phyloP scores from a whole-genome alignment of 169 alveolate genomes.

The Cryptosporidium baileyi region DNA sequence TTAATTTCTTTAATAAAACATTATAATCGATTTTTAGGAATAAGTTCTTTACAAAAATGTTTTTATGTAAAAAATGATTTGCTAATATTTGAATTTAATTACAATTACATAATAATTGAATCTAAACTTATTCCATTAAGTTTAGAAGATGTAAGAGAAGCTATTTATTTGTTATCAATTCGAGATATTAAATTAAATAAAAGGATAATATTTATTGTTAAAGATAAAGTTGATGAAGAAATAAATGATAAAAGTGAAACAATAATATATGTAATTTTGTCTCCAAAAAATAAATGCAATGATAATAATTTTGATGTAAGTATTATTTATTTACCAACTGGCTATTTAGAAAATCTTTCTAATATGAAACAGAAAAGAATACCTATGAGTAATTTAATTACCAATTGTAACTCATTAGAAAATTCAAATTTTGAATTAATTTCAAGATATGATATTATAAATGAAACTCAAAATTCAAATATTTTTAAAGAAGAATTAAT shows the following conservation, averaged over 20 bases:
- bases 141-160: conserved; percentile 12
- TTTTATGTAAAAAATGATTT: background rate
- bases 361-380: too few relatives aligned
- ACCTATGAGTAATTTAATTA: too few relatives aligned
- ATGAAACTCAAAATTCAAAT: background rate
- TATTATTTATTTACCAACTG: conserved; percentile 12
- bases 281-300: background rate
- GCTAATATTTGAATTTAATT: background rate
- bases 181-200: background rate
- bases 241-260: background rate
- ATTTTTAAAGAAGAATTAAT: too few relatives aligned
- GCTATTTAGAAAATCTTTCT: too few relatives aligned
- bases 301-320: background rate
- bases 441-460: conserved; percentile 41
- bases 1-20: background rate
- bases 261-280: background rate
- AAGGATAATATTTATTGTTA: conserved; percentile 12
- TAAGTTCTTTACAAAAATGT: background rate
- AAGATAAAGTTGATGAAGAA: background rate
- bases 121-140: conserved; percentile 7
- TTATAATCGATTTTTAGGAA: background rate
- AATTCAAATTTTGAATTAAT: background rate
- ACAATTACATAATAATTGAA: conserved; percentile 12
- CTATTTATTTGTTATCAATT: background rate
- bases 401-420: too few relatives aligned